Conservation (phyloP, 805 yeast species). For the Kregervanrija pseudodelftensis region DNA sequence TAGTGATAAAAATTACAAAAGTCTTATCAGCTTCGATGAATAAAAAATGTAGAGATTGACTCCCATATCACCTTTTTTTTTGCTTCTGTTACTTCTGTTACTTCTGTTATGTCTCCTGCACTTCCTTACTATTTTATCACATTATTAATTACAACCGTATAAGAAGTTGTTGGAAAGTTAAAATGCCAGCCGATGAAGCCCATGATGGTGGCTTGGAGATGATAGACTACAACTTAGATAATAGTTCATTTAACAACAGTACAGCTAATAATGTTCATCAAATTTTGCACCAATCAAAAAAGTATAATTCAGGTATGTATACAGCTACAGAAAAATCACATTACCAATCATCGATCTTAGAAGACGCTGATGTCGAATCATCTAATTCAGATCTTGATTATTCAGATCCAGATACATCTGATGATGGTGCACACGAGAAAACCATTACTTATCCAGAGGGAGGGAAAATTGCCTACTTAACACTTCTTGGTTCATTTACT, state of each 20-base stretch:
- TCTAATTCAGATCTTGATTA: not conserved
- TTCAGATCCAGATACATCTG: not conserved
- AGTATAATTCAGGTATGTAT: not conserved
- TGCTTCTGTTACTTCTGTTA: too few species aligned
- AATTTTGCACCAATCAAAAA: too few species aligned
- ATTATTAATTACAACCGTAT: too few species aligned
- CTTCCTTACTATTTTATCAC: too few species aligned
- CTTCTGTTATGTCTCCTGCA: too few species aligned
- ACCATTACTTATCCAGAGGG: slow-evolving; percentile 48
- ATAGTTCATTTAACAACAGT: not conserved
- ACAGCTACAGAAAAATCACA: not conserved
- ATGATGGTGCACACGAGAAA: slow-evolving; percentile 4
- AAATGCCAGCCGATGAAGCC: too few species aligned
- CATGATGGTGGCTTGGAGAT: not conserved
- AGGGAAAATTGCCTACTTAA: slow-evolving; percentile 38
- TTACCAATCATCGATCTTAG: not conserved
- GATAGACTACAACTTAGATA: not conserved
- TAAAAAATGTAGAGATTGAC: too few species aligned
- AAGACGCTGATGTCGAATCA: not conserved
- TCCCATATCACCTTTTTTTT: too few species aligned
- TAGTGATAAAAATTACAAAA: too few species aligned
- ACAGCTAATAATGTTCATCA: not conserved
- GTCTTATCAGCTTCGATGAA: too few species aligned
- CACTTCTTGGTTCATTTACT: slow-evolving; percentile 47
- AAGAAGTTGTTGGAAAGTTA: too few species aligned